These are phyloP conservation scores for Trichoderma lentiforme DNA, from an alignment of 2,329 filamentous ascomycete species.

Conservation along the genomic window DNA sequence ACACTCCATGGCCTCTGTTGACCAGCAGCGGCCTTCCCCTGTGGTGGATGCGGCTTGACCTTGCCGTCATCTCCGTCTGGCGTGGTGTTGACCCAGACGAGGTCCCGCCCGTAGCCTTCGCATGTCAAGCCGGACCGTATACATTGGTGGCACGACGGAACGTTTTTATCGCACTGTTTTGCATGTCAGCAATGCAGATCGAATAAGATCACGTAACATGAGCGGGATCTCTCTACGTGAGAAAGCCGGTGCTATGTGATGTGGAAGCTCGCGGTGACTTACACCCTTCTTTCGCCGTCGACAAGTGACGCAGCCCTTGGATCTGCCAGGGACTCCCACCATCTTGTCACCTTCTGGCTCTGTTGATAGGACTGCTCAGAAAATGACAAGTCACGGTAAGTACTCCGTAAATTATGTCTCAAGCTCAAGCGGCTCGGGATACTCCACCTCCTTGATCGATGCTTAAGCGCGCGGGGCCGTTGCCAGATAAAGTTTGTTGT, in stretches of 20 bases:
- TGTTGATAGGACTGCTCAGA: background rate
- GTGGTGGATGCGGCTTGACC: background rate
- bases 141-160: slow-evolving; percentile 15
- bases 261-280: background rate
- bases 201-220: background rate
- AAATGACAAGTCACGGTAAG: background rate
- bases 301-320: slow-evolving; percentile 19
- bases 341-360: background rate
- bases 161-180: slow-evolving; percentile 13
- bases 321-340: slow-evolving; percentile 20
- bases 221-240: background rate
- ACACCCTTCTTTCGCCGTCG: slow-evolving; percentile 18
- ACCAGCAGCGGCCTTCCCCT: background rate
- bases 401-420: background rate
- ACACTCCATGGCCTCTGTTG: slow-evolving; percentile 13
- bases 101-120: slow-evolving; percentile 16
- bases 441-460: background rate
- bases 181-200: background rate
- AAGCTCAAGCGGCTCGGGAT: background rate
- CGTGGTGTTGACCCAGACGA: slow-evolving; percentile 19
- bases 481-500: background rate
- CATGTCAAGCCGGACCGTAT: slow-evolving; percentile 12
- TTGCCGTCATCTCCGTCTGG: slow-evolving; percentile 9
- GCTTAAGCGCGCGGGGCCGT: background rate
- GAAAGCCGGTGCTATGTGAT: background rate